Evolutionary conservation across 257 asterid genomes (phyloP).

Genomic region (Eucommia ulmoides): DNA sequence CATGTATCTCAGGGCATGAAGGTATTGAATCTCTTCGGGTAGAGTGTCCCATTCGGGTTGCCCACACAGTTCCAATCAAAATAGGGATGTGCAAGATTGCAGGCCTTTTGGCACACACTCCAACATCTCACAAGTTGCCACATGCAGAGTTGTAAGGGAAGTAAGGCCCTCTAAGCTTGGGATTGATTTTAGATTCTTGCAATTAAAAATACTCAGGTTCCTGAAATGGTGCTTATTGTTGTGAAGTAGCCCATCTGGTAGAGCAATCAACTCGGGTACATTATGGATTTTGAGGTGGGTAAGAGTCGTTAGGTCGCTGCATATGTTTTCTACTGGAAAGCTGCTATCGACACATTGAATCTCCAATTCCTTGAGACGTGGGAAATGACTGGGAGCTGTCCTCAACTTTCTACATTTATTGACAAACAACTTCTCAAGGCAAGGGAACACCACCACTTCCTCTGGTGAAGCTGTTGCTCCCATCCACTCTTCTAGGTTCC

Average conservation of each 20-base stretch:
- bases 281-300: fast-evolving
- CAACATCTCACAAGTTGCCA: constrained; percentile 2
- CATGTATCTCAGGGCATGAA: not conserved
- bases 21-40: constrained; percentile 10
- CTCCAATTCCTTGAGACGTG: not conserved
- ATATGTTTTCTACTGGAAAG: constrained; percentile 1
- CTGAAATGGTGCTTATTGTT: constrained; percentile 5
- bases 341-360: not conserved
- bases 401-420: too few relatives aligned
- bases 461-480: too few relatives aligned
- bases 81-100: constrained; percentile 5
- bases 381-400: too few relatives aligned
- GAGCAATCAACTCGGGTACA: not conserved
- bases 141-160: not conserved
- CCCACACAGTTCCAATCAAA: fast-evolving
- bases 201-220: fast-evolving
- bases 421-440: too few relatives aligned
- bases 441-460: not conserved
- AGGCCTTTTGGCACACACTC: constrained; percentile 10
- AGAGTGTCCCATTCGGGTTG: constrained; percentile 3
- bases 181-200: not conserved
- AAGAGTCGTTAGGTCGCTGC: constrained; percentile 10
- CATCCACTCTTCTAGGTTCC: not conserved
- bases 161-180: too few relatives aligned
- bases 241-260: constrained; percentile 9